Conservation (phyloP, 2,329 filamentous ascomycete genomes). For the Plenodomus biglobosus region DNA sequence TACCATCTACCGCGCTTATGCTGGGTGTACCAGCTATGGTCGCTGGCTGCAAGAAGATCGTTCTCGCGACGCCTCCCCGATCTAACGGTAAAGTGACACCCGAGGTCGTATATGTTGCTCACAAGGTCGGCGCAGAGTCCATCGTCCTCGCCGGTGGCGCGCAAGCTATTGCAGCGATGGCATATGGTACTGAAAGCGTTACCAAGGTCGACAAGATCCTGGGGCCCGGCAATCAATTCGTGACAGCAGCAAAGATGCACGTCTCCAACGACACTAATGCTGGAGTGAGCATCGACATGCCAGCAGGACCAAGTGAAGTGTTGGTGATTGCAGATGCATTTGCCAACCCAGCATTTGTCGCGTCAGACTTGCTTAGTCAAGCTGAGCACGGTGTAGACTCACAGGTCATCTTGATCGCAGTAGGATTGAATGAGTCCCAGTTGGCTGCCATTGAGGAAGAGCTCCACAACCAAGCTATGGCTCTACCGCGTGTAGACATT, state of each 20-base stretch:
- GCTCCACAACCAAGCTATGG: conserved; percentile 81
- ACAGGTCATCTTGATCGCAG: conserved; percentile 87
- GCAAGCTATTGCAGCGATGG: conserved; percentile 94
- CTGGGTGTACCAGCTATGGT: conserved; percentile 97
- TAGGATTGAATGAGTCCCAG: conserved; percentile 72
- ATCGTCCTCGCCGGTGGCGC: conserved; percentile 95
- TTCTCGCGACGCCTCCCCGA: conserved; percentile 88
- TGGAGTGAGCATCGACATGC: conserved; percentile 96
- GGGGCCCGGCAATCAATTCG: conserved; percentile 96
- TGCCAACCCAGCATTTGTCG: conserved; percentile 91
- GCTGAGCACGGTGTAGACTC: conserved; percentile 96
- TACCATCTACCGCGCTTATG: conserved; percentile 97
- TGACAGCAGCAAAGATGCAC: conserved; percentile 97
- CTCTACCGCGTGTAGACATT: conserved; percentile 87
- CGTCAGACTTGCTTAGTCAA: conserved; percentile 90
- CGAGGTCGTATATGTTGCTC: conserved; percentile 95
- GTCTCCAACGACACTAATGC: conserved; percentile 97
- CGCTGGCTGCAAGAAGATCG: conserved; percentile 91
- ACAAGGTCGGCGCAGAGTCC: conserved; percentile 93
- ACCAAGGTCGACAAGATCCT: conserved; percentile 99
- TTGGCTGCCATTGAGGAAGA: conserved; percentile 87
- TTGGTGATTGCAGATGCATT: conserved; percentile 90
- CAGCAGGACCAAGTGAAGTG: conserved; percentile 92
- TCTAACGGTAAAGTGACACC: conserved; percentile 88
- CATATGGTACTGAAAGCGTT: conserved; percentile 92